A percentile compares a stretch with the other conserved stretches of the same genome.
These are phyloP conservation scores for Backusella circina DNA, from an alignment of 192 early-diverging fungal genomes.

Conservation along the genomic window DNA sequence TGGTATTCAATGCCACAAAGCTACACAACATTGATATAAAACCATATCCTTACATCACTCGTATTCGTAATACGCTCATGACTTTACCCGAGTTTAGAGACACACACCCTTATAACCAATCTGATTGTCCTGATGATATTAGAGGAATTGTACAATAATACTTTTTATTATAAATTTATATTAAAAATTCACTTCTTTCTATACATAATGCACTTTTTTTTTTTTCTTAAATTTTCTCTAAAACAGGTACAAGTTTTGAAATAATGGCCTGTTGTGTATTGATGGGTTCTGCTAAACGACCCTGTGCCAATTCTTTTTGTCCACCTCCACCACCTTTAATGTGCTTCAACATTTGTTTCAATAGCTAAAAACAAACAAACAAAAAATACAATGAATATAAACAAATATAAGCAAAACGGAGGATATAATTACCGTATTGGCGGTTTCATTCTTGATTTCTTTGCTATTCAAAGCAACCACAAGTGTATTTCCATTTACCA, in stretches of 20 bases:
- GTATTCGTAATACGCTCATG: conserved; percentile 51
- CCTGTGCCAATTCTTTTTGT: conserved; percentile 45
- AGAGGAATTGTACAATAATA: background rate
- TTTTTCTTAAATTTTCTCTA: conserved; percentile 8
- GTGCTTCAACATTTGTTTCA: conserved; percentile 39
- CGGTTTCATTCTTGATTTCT: conserved; percentile 13
- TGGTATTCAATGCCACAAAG: conserved; percentile 74
- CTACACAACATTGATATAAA: conserved; percentile 62
- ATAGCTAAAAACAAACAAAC: conserved; percentile 23
- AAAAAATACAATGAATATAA: background rate
- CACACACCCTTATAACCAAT: conserved; percentile 61
- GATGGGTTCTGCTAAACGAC: conserved; percentile 22
- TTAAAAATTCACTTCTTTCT: too few relatives aligned
- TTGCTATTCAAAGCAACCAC: conserved; percentile 40
- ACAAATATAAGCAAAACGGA: background rate
- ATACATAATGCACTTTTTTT: background rate
- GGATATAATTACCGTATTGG: conserved; percentile 19
- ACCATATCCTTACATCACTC: conserved; percentile 62
- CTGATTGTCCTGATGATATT: conserved; percentile 62
- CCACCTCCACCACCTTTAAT: conserved; percentile 50
- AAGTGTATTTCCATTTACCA: conserved; percentile 39
- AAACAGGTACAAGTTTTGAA: conserved; percentile 16
- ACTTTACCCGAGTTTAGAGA: conserved; percentile 64
- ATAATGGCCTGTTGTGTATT: background rate
- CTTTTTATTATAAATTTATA: background rate